Evolutionary conservation across 441 rosid genomes (phyloP).

Genomic region (Populus trichocarpa): DNA sequence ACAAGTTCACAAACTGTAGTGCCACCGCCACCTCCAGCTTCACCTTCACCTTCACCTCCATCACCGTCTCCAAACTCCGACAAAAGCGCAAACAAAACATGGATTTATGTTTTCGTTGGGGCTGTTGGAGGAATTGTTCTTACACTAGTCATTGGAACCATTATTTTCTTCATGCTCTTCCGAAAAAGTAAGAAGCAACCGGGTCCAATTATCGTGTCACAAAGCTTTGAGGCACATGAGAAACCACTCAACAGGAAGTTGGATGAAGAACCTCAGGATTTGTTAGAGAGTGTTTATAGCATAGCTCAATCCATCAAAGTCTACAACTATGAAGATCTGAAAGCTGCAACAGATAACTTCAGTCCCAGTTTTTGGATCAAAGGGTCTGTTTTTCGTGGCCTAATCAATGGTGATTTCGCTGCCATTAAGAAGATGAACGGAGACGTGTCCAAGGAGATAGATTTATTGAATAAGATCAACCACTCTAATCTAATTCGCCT

Average conservation of each 20-base stretch:
- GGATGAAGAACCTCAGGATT: slow-evolving; percentile 38
- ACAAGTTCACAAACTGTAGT: slow-evolving; percentile 28
- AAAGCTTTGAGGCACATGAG: slow-evolving; percentile 34
- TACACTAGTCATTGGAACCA: slow-evolving; percentile 21
- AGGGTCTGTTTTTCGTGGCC: slow-evolving; percentile 61
- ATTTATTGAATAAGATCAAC: slow-evolving; percentile 51
- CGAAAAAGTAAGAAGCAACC: slow-evolving; percentile 20
- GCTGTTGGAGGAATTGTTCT: slow-evolving; percentile 48
- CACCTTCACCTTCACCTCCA: slow-evolving; percentile 19
- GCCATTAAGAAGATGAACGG: slow-evolving; percentile 69
- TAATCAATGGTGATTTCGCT: slow-evolving; percentile 58
- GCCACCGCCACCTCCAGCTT: slow-evolving; percentile 31
- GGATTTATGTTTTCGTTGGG: slow-evolving; percentile 54
- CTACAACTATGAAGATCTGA: slow-evolving; percentile 56
- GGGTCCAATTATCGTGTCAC: slow-evolving; percentile 15
- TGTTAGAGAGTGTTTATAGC: slow-evolving; percentile 39
- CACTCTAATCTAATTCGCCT: slow-evolving; percentile 68
- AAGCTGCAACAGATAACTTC: slow-evolving; percentile 63
- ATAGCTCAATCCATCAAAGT: slow-evolving; percentile 53
- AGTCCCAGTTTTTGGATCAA: slow-evolving; percentile 40
- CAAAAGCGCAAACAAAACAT: slow-evolving; percentile 33
- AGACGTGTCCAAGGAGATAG: slow-evolving; percentile 64
- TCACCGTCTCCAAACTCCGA: slow-evolving; percentile 22
- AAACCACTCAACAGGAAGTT: slow-evolving; percentile 30
- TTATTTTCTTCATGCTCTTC: slow-evolving; percentile 31